Conservation (phyloP, 2,329 filamentous ascomycete genomes). For the Aspergillus amoenus region DNA sequence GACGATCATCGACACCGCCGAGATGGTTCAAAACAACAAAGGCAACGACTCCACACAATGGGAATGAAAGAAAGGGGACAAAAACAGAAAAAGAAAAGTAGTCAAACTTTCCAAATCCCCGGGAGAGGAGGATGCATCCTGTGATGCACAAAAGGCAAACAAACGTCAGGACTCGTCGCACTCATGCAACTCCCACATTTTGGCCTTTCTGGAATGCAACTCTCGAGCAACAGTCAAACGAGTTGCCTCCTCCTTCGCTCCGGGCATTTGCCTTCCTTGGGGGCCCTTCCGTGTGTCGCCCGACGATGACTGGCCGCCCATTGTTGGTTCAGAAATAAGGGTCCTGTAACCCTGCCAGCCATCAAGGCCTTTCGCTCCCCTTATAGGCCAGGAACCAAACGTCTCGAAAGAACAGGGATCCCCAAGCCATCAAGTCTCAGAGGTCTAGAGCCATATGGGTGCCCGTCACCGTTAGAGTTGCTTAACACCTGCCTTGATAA, state of each 20-base stretch:
- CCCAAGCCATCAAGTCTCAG: background rate
- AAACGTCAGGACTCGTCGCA: background rate
- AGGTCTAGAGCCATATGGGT: background rate
- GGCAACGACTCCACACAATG: slow-evolving; percentile 4
- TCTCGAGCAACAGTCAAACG: background rate
- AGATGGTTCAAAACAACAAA: slow-evolving; percentile 3
- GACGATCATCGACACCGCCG: background rate
- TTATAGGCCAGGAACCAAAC: slow-evolving; percentile 1
- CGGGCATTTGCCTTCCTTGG: background rate
- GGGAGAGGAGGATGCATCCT: background rate
- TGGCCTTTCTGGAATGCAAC: slow-evolving; percentile 3
- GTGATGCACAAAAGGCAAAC: slow-evolving; percentile 1
- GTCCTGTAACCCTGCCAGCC: background rate
- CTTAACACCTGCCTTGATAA: background rate
- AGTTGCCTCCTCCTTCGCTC: background rate
- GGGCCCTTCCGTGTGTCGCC: background rate
- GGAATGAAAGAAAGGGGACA: background rate
- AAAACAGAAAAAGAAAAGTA: background rate
- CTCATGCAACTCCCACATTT: background rate
- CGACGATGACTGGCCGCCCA: background rate
- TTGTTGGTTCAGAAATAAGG: background rate
- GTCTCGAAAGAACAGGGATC: background rate
- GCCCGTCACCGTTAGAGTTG: background rate
- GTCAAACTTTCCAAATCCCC: background rate
- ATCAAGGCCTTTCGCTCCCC: background rate